These are phyloP conservation scores for Trichaptum fuscoviolaceum DNA, from an alignment of 768 basidiomycete species.

Conservation along the genomic window DNA sequence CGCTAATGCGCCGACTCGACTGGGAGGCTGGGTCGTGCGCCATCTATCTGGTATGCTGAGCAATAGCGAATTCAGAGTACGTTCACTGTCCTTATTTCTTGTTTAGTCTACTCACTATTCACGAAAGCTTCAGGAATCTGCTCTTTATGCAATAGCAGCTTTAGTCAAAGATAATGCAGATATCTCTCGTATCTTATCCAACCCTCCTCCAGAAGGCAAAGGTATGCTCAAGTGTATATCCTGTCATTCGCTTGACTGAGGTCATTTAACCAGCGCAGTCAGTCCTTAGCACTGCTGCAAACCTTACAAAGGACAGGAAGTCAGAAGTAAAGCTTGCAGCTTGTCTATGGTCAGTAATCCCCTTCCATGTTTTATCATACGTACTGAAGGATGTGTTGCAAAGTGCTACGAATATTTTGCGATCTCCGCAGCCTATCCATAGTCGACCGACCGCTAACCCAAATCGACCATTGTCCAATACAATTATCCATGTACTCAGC, in stretches of 20 bases:
- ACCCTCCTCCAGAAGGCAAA: slow-evolving; percentile 36
- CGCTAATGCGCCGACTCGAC: slow-evolving; percentile 33
- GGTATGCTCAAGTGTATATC: slow-evolving; percentile 18
- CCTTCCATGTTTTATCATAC: background rate
- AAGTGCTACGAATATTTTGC: slow-evolving; percentile 59
- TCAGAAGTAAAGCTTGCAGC: slow-evolving; percentile 65
- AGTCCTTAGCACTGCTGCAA: slow-evolving; percentile 39
- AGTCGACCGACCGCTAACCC: slow-evolving; percentile 38
- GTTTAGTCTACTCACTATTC: background rate
- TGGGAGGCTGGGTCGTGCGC: slow-evolving; percentile 57
- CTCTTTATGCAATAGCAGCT: slow-evolving; percentile 56
- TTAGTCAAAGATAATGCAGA: slow-evolving; percentile 56
- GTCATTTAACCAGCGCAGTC: slow-evolving; percentile 25
- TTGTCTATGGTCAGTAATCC: slow-evolving; percentile 52
- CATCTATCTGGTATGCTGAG: slow-evolving; percentile 43
- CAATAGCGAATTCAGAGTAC: slow-evolving; percentile 51
- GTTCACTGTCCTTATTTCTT: background rate
- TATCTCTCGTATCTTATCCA: slow-evolving; percentile 47
- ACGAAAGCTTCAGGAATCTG: slow-evolving; percentile 59
- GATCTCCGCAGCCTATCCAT: slow-evolving; percentile 35
- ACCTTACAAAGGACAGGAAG: slow-evolving; percentile 52
- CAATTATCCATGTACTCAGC: slow-evolving; percentile 55
- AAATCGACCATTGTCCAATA: slow-evolving; percentile 41
- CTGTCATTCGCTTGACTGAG: slow-evolving; percentile 7
- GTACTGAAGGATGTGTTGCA: background rate